These are phyloP conservation scores for Leishmania guyanensis DNA, from an alignment of 208 protist species.

Conservation along the genomic window DNA sequence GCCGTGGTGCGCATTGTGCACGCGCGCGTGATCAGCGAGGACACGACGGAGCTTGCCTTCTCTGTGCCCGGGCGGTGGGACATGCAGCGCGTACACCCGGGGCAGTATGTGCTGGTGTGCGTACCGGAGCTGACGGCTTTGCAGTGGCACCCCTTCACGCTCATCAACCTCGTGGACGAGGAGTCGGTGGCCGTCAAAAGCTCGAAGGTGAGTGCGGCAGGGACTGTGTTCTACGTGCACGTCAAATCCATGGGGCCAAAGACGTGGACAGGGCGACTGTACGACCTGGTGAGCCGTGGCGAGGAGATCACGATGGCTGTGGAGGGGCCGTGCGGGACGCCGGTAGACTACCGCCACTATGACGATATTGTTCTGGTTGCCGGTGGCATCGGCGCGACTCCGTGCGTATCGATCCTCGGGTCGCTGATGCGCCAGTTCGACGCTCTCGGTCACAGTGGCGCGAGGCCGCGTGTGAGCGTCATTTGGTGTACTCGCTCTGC, in stretches of 20 bases:
- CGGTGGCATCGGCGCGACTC: slow-evolving; percentile 51
- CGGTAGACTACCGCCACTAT: slow-evolving; percentile 41
- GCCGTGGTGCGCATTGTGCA: slow-evolving; percentile 25
- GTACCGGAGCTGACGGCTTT: slow-evolving; percentile 57
- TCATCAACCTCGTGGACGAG: slow-evolving; percentile 30
- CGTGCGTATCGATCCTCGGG: slow-evolving; percentile 47
- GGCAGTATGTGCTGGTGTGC: slow-evolving; percentile 62
- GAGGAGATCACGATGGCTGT: slow-evolving; percentile 35
- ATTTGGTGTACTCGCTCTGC: slow-evolving; percentile 13
- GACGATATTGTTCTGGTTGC: slow-evolving; percentile 41
- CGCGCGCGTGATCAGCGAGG: slow-evolving; percentile 22
- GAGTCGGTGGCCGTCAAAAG: slow-evolving; percentile 3
- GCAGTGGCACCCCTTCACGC: slow-evolving; percentile 75
- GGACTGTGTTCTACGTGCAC: slow-evolving; percentile 39
- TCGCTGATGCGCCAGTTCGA: slow-evolving; percentile 8
- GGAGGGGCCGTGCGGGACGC: slow-evolving; percentile 51
- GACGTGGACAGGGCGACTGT: slow-evolving; percentile 49
- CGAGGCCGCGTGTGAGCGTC: background rate
- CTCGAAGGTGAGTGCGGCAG: background rate
- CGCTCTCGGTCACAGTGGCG: background rate
- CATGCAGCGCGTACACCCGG: slow-evolving; percentile 19
- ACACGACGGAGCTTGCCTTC: slow-evolving; percentile 33
- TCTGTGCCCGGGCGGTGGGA: slow-evolving; percentile 12
- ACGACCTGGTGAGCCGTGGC: slow-evolving; percentile 28
- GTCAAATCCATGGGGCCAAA: slow-evolving; percentile 56